A percentile compares a stretch with the other conserved stretches of the same genome.
Conservation (phyloP, 192 early-diverging fungal genomes). For the Coemansia sp. region DNA sequence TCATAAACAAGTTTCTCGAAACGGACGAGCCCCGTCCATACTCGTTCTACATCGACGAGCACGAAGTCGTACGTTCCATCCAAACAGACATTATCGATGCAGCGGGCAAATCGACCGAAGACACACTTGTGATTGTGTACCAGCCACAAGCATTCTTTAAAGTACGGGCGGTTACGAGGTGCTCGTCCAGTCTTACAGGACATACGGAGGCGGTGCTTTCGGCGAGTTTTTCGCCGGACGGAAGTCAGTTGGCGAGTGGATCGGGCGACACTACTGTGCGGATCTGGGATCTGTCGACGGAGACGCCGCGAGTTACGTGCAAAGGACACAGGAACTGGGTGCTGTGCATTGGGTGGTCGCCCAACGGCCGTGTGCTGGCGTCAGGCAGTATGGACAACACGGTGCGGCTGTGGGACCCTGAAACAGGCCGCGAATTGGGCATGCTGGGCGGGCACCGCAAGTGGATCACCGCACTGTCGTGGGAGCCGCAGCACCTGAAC, state of each 20-base stretch:
- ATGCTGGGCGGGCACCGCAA: constrained; percentile 82
- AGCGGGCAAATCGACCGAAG: constrained; percentile 79
- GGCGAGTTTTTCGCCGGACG: constrained; percentile 88
- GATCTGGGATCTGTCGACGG: constrained; percentile 96
- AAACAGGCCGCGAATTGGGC: constrained; percentile 76
- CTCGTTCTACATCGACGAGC: constrained; percentile 86
- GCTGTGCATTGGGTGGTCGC: constrained; percentile 88
- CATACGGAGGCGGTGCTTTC: constrained; percentile 94
- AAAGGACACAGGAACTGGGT: constrained; percentile 92
- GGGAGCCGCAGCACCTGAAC: constrained; percentile 92
- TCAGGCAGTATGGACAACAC: constrained; percentile 95
- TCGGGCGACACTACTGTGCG: constrained; percentile 93
- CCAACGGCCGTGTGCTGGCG: constrained; percentile 79
- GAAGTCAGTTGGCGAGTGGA: constrained; percentile 87
- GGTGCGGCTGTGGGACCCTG: constrained; percentile 87
- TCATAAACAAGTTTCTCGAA: constrained; percentile 86
- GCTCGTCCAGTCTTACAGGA: constrained; percentile 80
- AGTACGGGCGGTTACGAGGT: constrained; percentile 90
- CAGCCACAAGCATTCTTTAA: constrained; percentile 95
- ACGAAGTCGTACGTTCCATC: constrained; percentile 74
- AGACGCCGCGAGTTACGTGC: constrained; percentile 86
- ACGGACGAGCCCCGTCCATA: constrained; percentile 88
- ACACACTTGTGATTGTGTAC: constrained; percentile 87
- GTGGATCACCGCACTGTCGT: constrained; percentile 85
- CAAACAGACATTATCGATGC: constrained; percentile 78